phyloP scores from a whole-genome alignment of 208 protist genomes.

The Crithidia expoeki region DNA sequence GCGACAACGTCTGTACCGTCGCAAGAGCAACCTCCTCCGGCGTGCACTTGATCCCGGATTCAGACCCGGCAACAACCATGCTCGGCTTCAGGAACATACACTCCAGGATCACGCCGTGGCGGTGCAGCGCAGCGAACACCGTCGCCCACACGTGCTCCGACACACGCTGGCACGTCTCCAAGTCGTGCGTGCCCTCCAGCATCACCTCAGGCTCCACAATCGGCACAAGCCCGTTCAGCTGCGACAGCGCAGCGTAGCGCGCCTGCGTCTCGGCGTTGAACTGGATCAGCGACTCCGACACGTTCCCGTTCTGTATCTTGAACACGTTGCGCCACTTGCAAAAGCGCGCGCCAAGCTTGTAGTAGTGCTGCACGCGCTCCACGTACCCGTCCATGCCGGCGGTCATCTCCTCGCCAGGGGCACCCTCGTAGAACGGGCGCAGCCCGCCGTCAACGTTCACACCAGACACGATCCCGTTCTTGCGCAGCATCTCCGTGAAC shows the following conservation, averaged over 20 bases:
- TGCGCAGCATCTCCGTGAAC: slow-evolving; percentile 88
- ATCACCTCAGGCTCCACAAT: slow-evolving; percentile 98
- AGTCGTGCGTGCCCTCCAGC: slow-evolving; percentile 95
- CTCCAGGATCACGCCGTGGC: slow-evolving; percentile 95
- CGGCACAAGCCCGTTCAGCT: slow-evolving; percentile 95
- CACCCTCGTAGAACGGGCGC: slow-evolving; percentile 77
- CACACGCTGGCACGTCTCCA: slow-evolving; percentile 84
- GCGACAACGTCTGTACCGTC: slow-evolving; percentile 91
- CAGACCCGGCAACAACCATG: slow-evolving; percentile 95
- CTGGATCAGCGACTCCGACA: slow-evolving; percentile 88
- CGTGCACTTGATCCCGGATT: slow-evolving; percentile 61
- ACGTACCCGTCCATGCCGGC: slow-evolving; percentile 95
- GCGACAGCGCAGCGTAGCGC: slow-evolving; percentile 95
- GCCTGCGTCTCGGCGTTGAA: slow-evolving; percentile 95
- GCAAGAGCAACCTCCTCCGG: slow-evolving; percentile 85
- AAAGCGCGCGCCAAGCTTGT: slow-evolving; percentile 95
- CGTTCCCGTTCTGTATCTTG: slow-evolving; percentile 92
- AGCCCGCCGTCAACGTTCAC: slow-evolving; percentile 96
- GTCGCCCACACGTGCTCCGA: slow-evolving; percentile 88
- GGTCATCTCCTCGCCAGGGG: slow-evolving; percentile 92
- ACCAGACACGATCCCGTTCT: slow-evolving; percentile 90
- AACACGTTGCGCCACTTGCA: slow-evolving; percentile 97
- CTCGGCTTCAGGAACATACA: slow-evolving; percentile 97
- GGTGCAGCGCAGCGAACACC: slow-evolving; percentile 83
- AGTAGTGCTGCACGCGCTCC: slow-evolving; percentile 91